phyloP scores from a whole-genome alignment of 1,284 basidiomycete genomes.

The Marasmius sp. region DNA sequence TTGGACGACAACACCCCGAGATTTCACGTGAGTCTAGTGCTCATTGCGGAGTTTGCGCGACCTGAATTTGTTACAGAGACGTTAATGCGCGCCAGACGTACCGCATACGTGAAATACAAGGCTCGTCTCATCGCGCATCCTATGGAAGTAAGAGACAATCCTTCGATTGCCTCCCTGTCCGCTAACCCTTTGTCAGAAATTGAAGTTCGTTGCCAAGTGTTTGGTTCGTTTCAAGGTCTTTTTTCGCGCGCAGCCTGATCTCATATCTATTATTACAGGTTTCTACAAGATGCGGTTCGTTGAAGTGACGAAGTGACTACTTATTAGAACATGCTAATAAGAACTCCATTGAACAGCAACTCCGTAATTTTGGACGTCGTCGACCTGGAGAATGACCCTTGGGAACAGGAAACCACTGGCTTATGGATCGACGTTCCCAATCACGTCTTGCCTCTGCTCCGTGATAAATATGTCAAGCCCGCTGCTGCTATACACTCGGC shows the following conservation, averaged over 20 bases:
- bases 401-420: slow-evolving; percentile 75
- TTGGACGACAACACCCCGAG: slow-evolving; percentile 80
- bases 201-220: slow-evolving; percentile 73
- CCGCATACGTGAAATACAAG: slow-evolving; percentile 71
- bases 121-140: slow-evolving; percentile 58
- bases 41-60: not conserved
- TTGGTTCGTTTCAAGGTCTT: slow-evolving; percentile 51
- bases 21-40: slow-evolving; percentile 60
- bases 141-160: slow-evolving; percentile 65
- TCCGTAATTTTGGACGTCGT: slow-evolving; percentile 76
- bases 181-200: slow-evolving; percentile 47
- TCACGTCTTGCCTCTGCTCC: slow-evolving; percentile 51
- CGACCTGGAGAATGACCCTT: slow-evolving; percentile 78
- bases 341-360: slow-evolving; percentile 39
- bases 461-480: slow-evolving; percentile 56
- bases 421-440: slow-evolving; percentile 86
- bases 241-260: not conserved
- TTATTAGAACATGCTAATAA: slow-evolving; percentile 2
- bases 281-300: slow-evolving; percentile 63
- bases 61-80: slow-evolving; percentile 46
- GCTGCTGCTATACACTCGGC: slow-evolving; percentile 86
- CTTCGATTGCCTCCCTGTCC: not conserved
- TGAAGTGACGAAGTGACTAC: not conserved
- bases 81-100: slow-evolving; percentile 79
- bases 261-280: slow-evolving; percentile 29